Percentiles rank a stretch among this genome's conserved stretches.
Evolutionary conservation across 1,284 basidiomycete species (phyloP).

Genomic region (Pseudozyma hubeiensis): DNA sequence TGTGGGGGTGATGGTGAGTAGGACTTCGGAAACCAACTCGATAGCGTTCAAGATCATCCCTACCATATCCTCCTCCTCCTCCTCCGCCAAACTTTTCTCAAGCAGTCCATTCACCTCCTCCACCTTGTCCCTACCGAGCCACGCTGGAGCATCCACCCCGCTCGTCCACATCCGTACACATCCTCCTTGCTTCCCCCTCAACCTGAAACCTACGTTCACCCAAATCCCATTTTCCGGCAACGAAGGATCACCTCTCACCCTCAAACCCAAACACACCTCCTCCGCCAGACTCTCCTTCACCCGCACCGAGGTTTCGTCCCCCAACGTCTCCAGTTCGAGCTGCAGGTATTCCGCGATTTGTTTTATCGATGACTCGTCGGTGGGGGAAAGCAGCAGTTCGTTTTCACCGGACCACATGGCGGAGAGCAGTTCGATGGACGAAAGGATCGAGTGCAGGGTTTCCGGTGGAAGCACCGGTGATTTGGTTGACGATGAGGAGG

Average conservation of each 20-base stretch:
- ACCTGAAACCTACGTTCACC: conserved; percentile 26
- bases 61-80: conserved; percentile 23
- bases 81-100: not conserved
- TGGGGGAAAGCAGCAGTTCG: conserved; percentile 20
- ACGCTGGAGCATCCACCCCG: conserved; percentile 23
- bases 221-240: conserved; percentile 7
- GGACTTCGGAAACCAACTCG: conserved; percentile 28
- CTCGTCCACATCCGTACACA: conserved; percentile 22
- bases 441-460: conserved; percentile 17
- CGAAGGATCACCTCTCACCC: conserved; percentile 13
- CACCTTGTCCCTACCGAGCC: conserved; percentile 24
- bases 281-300: conserved; percentile 34
- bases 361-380: conserved; percentile 15
- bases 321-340: conserved; percentile 31
- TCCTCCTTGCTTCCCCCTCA: conserved; percentile 8
- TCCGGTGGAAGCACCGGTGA: conserved; percentile 39
- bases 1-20: conserved; percentile 11
- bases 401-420: conserved; percentile 54
- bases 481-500: not conserved
- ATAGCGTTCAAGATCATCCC: conserved; percentile 5
- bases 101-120: conserved; percentile 26
- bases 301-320: not conserved
- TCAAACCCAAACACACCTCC: conserved; percentile 30
- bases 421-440: conserved; percentile 42
- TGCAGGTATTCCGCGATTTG: conserved; percentile 34